Evolutionary conservation across 1,284 basidiomycete genomes (phyloP), one percentile per base, ranked within the genome.

Genomic region (Paramarasmius palmivorus): DNA sequence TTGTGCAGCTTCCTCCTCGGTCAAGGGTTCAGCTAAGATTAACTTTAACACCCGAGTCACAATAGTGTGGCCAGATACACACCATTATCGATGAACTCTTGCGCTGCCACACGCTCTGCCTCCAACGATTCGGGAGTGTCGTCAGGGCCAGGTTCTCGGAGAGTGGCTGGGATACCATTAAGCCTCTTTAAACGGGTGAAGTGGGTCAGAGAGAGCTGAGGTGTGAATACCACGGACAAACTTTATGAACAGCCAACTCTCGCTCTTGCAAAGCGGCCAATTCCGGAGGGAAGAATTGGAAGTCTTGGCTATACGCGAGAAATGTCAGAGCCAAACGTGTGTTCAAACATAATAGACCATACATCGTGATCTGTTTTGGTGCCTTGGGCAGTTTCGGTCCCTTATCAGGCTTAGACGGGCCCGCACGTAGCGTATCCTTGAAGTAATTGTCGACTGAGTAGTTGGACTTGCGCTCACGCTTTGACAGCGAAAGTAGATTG

Each of bases 391-490:
- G 72, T 68, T 93, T 95, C 0, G 92, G 87, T 7, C 81, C 84
- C 67, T 95, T 93, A 57, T 95, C 92, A 1, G 81, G 74, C 70
- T 95, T 94, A 23, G 83, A 81, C 2, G 88, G 83, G 3, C 89
- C 84, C 37, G 83, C 86, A 41, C 90, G 88, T 71, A 98, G 81
- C 0, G 92, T 92, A 68, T 97, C 94, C 71, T 95, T 93, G 80
- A 95, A 98, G 70, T 95, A 95, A 53, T 82, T 87, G 64, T 95
- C 92, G 35, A 98, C 93, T 1, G 92, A 95, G 71, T 99, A 98
- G 68, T 98, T 98, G 51, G 86, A 83, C 73, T 98, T 98, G 52
- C 96, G 86, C 72, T 99, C 96, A 23, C 97, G 86, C 75, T 99
- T 99, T 38, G 92, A 93, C 15, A 97, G 81, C 52, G 96, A 93